These are phyloP conservation scores for Aspergillus unguis DNA, from an alignment of 2,329 filamentous ascomycete genomes.

Conservation along the genomic window DNA sequence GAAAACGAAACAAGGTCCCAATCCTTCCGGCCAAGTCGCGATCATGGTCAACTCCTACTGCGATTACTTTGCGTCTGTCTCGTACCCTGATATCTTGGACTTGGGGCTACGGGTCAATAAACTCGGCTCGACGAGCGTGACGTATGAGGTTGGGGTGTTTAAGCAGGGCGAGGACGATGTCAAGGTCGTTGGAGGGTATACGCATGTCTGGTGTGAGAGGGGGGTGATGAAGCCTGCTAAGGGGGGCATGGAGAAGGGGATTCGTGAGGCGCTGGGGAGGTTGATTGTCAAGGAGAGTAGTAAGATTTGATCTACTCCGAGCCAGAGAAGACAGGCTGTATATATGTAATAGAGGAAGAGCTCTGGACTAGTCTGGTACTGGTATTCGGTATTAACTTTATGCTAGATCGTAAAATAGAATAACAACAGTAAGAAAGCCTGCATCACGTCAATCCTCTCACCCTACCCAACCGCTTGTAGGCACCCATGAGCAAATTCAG, in stretches of 20 bases:
- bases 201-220: conserved; percentile 85
- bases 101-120: conserved; percentile 78
- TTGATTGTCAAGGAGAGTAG: conserved; percentile 42
- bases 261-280: conserved; percentile 55
- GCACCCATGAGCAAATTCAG: no score
- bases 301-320: conserved; percentile 19
- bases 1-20: background rate
- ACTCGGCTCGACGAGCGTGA: conserved; percentile 80
- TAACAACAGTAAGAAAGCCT: no score
- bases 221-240: conserved; percentile 64
- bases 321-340: background rate
- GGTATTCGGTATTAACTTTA: no score
- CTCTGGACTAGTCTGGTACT: no score
- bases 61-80: conserved; percentile 77
- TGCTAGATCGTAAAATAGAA: no score
- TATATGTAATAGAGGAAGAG: background rate
- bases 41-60: conserved; percentile 82
- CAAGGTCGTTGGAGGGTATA: conserved; percentile 79
- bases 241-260: conserved; percentile 48
- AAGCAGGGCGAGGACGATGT: conserved; percentile 68
- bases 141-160: conserved; percentile 86
- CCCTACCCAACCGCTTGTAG: no score
- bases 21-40: conserved; percentile 58
- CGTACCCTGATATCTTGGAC: conserved; percentile 78
- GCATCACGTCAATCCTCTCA: no score